Percentiles rank a stretch among this genome's conserved stretches.
Conservation (phyloP, 345 rosid genomes). For the Boechera retrofracta region DNA sequence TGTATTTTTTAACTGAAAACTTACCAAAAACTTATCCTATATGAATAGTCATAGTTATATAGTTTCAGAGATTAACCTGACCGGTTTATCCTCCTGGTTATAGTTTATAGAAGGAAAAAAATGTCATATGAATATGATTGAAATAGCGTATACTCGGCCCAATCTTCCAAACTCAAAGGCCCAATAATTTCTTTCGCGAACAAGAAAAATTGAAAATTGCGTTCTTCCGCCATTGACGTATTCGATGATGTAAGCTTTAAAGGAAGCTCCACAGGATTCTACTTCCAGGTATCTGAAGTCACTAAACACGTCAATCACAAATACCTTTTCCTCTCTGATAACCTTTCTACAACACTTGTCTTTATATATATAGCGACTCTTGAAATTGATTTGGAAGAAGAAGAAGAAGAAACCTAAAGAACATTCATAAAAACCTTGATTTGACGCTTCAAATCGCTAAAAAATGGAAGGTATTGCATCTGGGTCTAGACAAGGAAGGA, state of each 20-base stretch:
- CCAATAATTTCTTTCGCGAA: neutral
- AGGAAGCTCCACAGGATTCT: conserved; percentile 30
- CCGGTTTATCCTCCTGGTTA: no score
- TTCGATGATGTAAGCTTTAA: conserved; percentile 29
- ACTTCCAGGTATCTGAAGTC: conserved; percentile 31
- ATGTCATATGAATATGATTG: no score
- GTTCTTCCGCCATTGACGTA: conserved; percentile 39
- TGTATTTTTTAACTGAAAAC: no score
- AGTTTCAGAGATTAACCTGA: no score
- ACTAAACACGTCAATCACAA: conserved; percentile 44
- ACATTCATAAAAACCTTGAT: conserved; percentile 10
- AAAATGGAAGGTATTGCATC: conserved; percentile 32
- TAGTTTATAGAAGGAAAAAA: no score
- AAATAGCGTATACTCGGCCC: neutral
- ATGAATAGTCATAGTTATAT: no score
- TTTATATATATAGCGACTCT: conserved; percentile 12
- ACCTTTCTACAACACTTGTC: neutral
- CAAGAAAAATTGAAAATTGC: conserved; percentile 24
- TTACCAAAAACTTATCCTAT: no score
- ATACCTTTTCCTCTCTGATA: conserved; percentile 32
- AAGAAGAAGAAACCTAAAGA: conserved; percentile 33
- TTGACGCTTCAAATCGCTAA: neutral
- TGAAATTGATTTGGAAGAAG: conserved; percentile 18
- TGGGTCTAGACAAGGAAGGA: conserved; percentile 35
- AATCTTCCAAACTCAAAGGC: neutral